These are phyloP conservation scores for Pistacia integerrima DNA, from an alignment of 345 rosid genomes.

Conservation along the genomic window DNA sequence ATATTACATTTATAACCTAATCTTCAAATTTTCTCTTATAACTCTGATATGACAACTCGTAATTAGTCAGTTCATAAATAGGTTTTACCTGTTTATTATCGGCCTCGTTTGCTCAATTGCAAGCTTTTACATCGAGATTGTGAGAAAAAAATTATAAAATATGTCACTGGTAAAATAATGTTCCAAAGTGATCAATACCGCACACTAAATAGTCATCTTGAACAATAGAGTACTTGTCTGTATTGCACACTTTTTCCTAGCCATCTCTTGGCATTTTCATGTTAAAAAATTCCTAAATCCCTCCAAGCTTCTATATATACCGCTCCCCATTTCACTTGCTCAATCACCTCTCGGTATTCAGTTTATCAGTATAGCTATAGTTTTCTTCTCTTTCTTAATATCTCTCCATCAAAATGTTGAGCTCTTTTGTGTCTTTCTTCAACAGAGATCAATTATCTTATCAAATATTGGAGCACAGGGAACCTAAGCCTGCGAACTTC, in stretches of 20 bases:
- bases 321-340: not conserved
- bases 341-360: not conserved
- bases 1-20: too few relatives aligned
- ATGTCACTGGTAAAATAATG: not conserved
- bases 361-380: not conserved
- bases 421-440: constrained; percentile 7
- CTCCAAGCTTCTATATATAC: not conserved
- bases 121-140: too few relatives aligned
- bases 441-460: not conserved
- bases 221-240: not conserved
- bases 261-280: not conserved
- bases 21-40: too few relatives aligned
- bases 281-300: not conserved
- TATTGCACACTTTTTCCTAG: not conserved
- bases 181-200: not conserved
- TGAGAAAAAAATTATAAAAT: too few relatives aligned
- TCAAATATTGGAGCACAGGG: not conserved
- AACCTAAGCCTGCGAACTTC: constrained; percentile 12
- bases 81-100: too few relatives aligned
- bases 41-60: too few relatives aligned
- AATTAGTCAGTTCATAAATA: too few relatives aligned
- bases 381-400: too few relatives aligned
- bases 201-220: not conserved
- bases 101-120: too few relatives aligned
- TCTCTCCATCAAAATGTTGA: not conserved